A percentile compares a stretch with the other conserved stretches of the same genome.
These are phyloP conservation scores for Trypanosoma platydactyli DNA, from an alignment of 208 protist genomes.

Conservation along the genomic window DNA sequence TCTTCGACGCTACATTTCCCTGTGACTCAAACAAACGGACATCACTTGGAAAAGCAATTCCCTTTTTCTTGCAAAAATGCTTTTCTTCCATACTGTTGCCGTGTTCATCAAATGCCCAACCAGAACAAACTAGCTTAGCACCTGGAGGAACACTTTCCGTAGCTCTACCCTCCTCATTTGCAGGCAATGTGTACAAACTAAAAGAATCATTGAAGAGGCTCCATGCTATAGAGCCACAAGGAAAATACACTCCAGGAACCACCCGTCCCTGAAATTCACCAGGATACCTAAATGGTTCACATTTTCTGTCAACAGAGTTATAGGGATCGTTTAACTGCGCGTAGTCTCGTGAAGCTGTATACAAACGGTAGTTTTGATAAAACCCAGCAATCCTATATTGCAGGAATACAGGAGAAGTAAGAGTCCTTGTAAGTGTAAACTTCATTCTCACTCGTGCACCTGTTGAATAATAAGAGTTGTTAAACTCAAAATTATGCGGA, in stretches of 20 bases:
- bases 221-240: slow-evolving; percentile 91
- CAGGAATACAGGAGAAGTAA: slow-evolving; percentile 25
- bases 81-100: slow-evolving; percentile 8
- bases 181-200: slow-evolving; percentile 26
- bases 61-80: slow-evolving; percentile 45
- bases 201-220: slow-evolving; percentile 91
- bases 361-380: slow-evolving; percentile 94
- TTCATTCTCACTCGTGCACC: slow-evolving; percentile 7
- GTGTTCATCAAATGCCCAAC: slow-evolving; percentile 21
- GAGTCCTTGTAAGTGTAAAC: slow-evolving; percentile 23
- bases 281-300: slow-evolving; percentile 33
- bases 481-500: slow-evolving; percentile 20
- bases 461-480: slow-evolving; percentile 24
- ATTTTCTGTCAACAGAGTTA: slow-evolving; percentile 6
- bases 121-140: slow-evolving; percentile 22
- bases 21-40: slow-evolving; percentile 50
- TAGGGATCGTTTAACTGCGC: slow-evolving; percentile 26
- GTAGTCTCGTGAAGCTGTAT: slow-evolving; percentile 46
- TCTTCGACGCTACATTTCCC: slow-evolving; percentile 4
- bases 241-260: slow-evolving; percentile 45
- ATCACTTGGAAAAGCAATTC: slow-evolving; percentile 85
- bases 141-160: not conserved
- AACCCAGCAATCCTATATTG: slow-evolving; percentile 79
- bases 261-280: slow-evolving; percentile 17
- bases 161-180: not conserved